Evolutionary conservation across 176 grass and related monocot species (phyloP).

Genomic region (Poa pratensis): DNA sequence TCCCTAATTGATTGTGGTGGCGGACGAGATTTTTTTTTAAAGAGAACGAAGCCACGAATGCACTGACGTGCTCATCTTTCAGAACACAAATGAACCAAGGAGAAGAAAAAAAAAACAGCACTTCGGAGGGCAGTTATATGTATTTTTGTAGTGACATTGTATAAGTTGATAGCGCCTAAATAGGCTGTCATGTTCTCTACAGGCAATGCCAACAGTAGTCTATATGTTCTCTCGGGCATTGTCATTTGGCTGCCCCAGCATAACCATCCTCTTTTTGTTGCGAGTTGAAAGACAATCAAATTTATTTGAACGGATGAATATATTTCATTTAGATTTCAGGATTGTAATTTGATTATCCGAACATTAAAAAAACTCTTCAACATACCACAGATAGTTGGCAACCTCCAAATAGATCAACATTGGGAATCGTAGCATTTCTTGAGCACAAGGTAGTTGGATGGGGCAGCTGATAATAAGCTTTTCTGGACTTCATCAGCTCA

Average conservation of each 20-base stretch:
- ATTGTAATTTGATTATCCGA: constrained; percentile 12
- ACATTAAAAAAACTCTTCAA: background rate
- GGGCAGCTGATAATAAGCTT: background rate
- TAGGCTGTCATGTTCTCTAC: background rate
- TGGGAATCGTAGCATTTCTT: background rate
- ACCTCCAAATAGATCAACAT: background rate
- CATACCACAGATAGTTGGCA: background rate
- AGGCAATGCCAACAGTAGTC: background rate
- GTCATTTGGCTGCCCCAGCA: no score
- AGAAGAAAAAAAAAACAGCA: no score
- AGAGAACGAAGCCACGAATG: no score
- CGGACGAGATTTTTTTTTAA: no score
- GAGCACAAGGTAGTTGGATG: background rate
- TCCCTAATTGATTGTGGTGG: no score
- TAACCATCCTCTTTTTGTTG: background rate
- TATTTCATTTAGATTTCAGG: constrained; percentile 3
- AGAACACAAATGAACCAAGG: no score
- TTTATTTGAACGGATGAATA: no score
- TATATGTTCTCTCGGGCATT: background rate
- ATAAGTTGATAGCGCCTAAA: constrained; percentile 1
- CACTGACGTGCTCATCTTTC: no score
- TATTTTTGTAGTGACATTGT: background rate
- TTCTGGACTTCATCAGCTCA: background rate
- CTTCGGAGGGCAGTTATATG: background rate
- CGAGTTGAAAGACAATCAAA: no score